Evolutionary conservation across 2,329 filamentous ascomycete species (phyloP).

Genomic region (Pseudocercospora crystallina): DNA sequence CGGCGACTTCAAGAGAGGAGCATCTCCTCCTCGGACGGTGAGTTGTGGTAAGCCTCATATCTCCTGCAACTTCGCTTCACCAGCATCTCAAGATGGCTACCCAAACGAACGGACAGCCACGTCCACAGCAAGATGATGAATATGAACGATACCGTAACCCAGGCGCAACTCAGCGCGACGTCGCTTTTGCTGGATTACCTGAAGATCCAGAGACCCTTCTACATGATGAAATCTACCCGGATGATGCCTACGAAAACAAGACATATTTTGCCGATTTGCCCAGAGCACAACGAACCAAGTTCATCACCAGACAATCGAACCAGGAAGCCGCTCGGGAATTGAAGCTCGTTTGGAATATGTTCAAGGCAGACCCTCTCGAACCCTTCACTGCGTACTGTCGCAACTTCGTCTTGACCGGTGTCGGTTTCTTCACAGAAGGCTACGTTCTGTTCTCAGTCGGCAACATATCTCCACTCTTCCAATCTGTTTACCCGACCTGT

Average conservation of each 20-base stretch:
- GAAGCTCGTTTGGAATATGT: slow-evolving; percentile 7
- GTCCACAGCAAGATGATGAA: too few relatives aligned
- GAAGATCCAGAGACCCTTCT: too few relatives aligned
- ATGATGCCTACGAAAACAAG: neutral
- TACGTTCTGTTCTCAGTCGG: slow-evolving; percentile 12
- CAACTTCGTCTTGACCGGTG: slow-evolving; percentile 7
- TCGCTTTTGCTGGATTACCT: too few relatives aligned
- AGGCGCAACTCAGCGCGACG: too few relatives aligned
- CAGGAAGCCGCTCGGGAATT: slow-evolving; percentile 6
- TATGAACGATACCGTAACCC: too few relatives aligned
- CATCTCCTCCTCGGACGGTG: too few relatives aligned
- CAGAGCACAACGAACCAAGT: slow-evolving; percentile 1
- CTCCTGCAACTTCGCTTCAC: too few relatives aligned
- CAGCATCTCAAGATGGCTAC: too few relatives aligned
- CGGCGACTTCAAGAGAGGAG: too few relatives aligned
- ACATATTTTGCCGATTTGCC: slow-evolving; percentile 10
- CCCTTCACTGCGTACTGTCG: slow-evolving; percentile 8
- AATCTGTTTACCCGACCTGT: slow-evolving; percentile 2
- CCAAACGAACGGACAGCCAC: too few relatives aligned
- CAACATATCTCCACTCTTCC: slow-evolving; percentile 4
- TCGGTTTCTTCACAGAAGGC: slow-evolving; percentile 7
- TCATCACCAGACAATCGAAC: slow-evolving; percentile 2
- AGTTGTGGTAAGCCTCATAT: too few relatives aligned
- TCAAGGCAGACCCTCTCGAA: slow-evolving; percentile 10
- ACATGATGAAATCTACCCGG: too few relatives aligned